Evolutionary conservation across 2,329 filamentous ascomycete species (phyloP).

Genomic region (Didymella sp.): DNA sequence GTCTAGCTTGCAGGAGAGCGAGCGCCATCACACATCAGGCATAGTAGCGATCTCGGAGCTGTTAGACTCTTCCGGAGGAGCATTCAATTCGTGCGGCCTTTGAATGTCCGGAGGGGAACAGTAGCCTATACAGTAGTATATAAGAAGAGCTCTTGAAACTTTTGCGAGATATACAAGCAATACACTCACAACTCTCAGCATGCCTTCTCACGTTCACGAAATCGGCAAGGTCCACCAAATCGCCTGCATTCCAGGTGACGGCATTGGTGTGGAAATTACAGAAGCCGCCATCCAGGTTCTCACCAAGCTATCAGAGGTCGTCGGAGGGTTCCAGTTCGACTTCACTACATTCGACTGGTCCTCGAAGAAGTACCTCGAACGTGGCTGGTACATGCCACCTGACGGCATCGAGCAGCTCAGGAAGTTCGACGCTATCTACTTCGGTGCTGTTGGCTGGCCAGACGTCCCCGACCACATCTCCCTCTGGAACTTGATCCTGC

Average conservation of each 20-base stretch:
- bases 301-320: conserved; percentile 53
- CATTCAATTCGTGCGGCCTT: conserved; percentile 16
- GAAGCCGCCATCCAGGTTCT: conserved; percentile 39
- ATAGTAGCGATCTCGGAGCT: conserved; percentile 13
- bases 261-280: conserved; percentile 45
- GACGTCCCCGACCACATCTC: conserved; percentile 71
- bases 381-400: conserved; percentile 61
- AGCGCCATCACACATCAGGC: conserved; percentile 9
- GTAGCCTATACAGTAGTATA: conserved; percentile 8
- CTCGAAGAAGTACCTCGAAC: conserved; percentile 57
- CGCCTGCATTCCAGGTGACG: conserved; percentile 44
- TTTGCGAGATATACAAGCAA: not conserved
- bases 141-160: conserved; percentile 10
- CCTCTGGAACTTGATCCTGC: conserved; percentile 71
- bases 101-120: conserved; percentile 16
- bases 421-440: conserved; percentile 63
- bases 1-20: conserved; percentile 14
- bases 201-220: conserved; percentile 35
- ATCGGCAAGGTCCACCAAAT: conserved; percentile 42
- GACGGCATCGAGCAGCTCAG: conserved; percentile 60
- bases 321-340: conserved; percentile 57
- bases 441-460: conserved; percentile 66
- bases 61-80: conserved; percentile 3
- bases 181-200: conserved; percentile 16
- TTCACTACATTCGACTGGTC: conserved; percentile 62